Conservation (phyloP, 1,284 basidiomycete genomes). For the Irpex sp. region DNA sequence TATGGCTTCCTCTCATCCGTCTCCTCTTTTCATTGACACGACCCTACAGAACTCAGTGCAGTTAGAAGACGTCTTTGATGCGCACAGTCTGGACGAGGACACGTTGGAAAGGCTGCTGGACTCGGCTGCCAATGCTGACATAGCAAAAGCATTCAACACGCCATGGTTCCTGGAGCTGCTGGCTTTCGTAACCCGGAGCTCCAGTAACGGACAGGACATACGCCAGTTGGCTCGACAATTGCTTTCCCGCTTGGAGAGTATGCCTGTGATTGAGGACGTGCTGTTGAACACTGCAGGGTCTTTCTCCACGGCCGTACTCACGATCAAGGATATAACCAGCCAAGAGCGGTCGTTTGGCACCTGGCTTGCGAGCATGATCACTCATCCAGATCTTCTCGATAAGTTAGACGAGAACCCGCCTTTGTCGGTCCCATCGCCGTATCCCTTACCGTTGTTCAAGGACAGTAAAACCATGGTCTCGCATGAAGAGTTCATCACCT, state of each 20-base stretch:
- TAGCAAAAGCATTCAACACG: slow-evolving; percentile 45
- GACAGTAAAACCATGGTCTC: slow-evolving; percentile 27
- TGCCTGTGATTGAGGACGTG: slow-evolving; percentile 57
- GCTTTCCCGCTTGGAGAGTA: slow-evolving; percentile 47
- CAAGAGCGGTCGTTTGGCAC: slow-evolving; percentile 68
- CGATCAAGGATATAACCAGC: slow-evolving; percentile 55
- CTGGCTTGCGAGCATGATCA: slow-evolving; percentile 65
- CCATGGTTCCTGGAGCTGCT: slow-evolving; percentile 41
- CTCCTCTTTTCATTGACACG: background rate
- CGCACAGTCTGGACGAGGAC: slow-evolving; percentile 47
- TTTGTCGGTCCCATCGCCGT: slow-evolving; percentile 29
- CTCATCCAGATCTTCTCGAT: slow-evolving; percentile 45
- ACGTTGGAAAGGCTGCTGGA: slow-evolving; percentile 54
- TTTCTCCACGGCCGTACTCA: slow-evolving; percentile 40
- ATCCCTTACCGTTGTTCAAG: slow-evolving; percentile 34
- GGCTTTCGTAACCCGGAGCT: slow-evolving; percentile 35
- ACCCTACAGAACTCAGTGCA: slow-evolving; percentile 50
- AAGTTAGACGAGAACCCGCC: slow-evolving; percentile 43
- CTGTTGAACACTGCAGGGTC: slow-evolving; percentile 51
- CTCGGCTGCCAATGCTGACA: slow-evolving; percentile 59
- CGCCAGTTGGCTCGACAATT: slow-evolving; percentile 44
- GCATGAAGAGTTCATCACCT: slow-evolving; percentile 58
- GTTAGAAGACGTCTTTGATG: slow-evolving; percentile 49
- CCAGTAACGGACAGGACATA: slow-evolving; percentile 36
- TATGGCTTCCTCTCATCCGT: background rate